phyloP scores from a whole-genome alignment of 1,284 basidiomycete genomes.

The Xanthoconium separans region DNA sequence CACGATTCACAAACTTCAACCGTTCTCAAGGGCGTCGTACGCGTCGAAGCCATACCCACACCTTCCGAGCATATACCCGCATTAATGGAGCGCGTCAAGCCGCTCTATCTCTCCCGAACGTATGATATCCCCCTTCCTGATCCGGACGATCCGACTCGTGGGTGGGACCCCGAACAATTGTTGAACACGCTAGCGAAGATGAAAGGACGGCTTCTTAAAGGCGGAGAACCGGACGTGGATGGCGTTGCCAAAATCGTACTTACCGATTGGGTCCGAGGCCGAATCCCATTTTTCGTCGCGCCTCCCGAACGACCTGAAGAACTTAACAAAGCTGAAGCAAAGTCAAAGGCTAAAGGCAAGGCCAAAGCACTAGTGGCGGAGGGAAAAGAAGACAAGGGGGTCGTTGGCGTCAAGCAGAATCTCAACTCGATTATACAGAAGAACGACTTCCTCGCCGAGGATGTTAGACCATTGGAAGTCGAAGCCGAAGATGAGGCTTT shows the following conservation, averaged over 20 bases:
- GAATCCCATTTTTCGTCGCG: conserved; percentile 86
- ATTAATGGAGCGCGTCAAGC: conserved; percentile 88
- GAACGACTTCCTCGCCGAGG: conserved; percentile 77
- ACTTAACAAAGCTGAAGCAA: conserved; percentile 63
- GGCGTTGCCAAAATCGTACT: conserved; percentile 94
- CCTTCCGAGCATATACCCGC: conserved; percentile 94
- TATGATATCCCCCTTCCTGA: conserved; percentile 77
- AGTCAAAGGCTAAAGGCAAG: conserved; percentile 41
- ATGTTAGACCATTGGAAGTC: conserved; percentile 60
- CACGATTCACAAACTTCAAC: conserved; percentile 89
- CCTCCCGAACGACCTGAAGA: conserved; percentile 75
- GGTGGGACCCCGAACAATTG: conserved; percentile 79
- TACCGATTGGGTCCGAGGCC: conserved; percentile 97
- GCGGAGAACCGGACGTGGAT: conserved; percentile 93
- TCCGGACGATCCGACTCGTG: conserved; percentile 44
- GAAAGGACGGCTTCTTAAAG: conserved; percentile 90
- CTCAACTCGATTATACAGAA: conserved; percentile 80
- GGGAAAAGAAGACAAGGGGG: conserved; percentile 32
- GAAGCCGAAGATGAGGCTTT: conserved; percentile 31
- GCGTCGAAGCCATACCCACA: conserved; percentile 92
- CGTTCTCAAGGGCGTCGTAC: conserved; percentile 96
- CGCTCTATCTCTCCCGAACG: conserved; percentile 89
- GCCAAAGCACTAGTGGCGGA: conserved; percentile 33
- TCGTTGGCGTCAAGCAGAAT: conserved; percentile 70
- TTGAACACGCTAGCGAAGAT: conserved; percentile 85